Percentiles rank a stretch among this genome's conserved stretches.
Evolutionary conservation across 768 basidiomycete species (phyloP).

Genomic region (Xerocomellus dryophilus): DNA sequence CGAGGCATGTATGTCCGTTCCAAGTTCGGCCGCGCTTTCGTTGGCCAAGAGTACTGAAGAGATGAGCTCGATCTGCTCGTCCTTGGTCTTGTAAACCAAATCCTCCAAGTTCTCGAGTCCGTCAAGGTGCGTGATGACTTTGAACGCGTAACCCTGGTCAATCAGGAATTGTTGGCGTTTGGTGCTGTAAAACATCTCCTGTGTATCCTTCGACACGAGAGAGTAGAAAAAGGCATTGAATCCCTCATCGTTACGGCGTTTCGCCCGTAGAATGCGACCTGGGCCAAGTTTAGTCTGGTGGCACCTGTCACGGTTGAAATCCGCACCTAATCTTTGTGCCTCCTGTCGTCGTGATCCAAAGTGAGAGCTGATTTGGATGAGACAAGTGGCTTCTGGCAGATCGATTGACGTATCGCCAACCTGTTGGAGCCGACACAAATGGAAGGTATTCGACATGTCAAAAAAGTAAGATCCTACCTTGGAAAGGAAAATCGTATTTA

Average conservation of each 20-base stretch:
- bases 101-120: constrained; percentile 83
- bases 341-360: constrained; percentile 98
- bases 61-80: constrained; percentile 96
- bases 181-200: constrained; percentile 99
- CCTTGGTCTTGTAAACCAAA: constrained; percentile 85
- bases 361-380: constrained; percentile 99
- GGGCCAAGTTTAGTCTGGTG: constrained; percentile 7
- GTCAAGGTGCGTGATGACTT: constrained; percentile 97
- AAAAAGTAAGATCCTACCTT: constrained; percentile 54
- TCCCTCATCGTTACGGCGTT: constrained; percentile 96
- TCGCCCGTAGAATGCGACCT: constrained; percentile 96
- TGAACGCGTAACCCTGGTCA: constrained; percentile 99
- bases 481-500: constrained; percentile 98
- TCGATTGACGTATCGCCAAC: constrained; percentile 99
- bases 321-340: constrained; percentile 86
- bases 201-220: constrained; percentile 96
- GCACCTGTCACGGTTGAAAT: constrained; percentile 16
- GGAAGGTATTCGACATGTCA: constrained; percentile 9
- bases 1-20: constrained; percentile 76
- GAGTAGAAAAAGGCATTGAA: constrained; percentile 99
- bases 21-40: constrained; percentile 86
- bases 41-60: constrained; percentile 88
- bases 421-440: constrained; percentile 37
- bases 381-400: constrained; percentile 96
- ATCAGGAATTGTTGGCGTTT: constrained; percentile 99